Evolutionary conservation across 768 basidiomycete genomes (phyloP).

Genomic region (Agrocybe praecox): DNA sequence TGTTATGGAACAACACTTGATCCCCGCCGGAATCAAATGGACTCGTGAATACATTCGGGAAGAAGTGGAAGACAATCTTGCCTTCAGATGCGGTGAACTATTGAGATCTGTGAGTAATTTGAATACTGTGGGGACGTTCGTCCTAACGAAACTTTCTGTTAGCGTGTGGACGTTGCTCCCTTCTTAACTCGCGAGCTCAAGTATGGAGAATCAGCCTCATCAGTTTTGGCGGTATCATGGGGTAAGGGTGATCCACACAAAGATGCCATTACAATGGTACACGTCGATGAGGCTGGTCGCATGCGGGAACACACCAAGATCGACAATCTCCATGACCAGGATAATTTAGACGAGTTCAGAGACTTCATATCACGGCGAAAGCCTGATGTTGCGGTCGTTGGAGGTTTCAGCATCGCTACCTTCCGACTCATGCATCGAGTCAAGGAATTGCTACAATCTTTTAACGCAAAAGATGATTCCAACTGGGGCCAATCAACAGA

Average conservation of each 20-base stretch:
- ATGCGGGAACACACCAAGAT: slow-evolving; percentile 89
- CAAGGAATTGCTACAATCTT: slow-evolving; percentile 50
- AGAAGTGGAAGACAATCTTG: slow-evolving; percentile 86
- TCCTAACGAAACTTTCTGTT: slow-evolving; percentile 8
- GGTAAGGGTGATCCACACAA: slow-evolving; percentile 94
- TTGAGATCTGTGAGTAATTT: slow-evolving; percentile 66
- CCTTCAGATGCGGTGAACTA: slow-evolving; percentile 62
- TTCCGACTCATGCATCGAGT: slow-evolving; percentile 66
- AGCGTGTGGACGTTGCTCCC: slow-evolving; percentile 87
- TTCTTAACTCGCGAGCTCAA: slow-evolving; percentile 64
- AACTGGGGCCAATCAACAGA: slow-evolving; percentile 35
- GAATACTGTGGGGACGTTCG: slow-evolving; percentile 1
- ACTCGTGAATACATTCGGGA: slow-evolving; percentile 85
- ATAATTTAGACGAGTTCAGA: slow-evolving; percentile 71
- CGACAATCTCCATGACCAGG: slow-evolving; percentile 79
- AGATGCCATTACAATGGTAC: slow-evolving; percentile 85
- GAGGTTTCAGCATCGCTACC: slow-evolving; percentile 87
- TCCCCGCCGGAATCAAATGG: slow-evolving; percentile 88
- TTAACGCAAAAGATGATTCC: slow-evolving; percentile 26
- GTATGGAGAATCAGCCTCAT: slow-evolving; percentile 68
- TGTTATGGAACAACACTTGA: slow-evolving; percentile 76
- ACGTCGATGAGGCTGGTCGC: slow-evolving; percentile 86
- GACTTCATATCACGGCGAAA: slow-evolving; percentile 82
- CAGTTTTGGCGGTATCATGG: slow-evolving; percentile 91
- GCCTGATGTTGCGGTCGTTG: slow-evolving; percentile 88